phyloP scores from a whole-genome alignment of 2,329 filamentous ascomycete species.

The Aspergillus bombycis region DNA sequence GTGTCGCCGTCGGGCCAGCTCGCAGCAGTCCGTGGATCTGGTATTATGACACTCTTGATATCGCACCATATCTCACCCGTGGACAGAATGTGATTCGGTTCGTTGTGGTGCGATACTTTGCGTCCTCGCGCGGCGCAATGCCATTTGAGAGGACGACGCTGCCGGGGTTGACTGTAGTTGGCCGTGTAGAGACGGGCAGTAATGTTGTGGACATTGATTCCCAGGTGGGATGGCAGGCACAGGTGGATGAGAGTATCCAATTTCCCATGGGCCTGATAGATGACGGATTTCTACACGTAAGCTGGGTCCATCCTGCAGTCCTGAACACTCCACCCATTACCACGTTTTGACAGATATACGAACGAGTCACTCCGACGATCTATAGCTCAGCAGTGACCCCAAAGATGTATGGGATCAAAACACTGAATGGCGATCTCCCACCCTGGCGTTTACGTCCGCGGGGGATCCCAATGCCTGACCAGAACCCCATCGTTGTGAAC shows the following conservation, averaged over 20 bases:
- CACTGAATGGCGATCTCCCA: slow-evolving; percentile 43
- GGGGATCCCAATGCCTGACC: slow-evolving; percentile 39
- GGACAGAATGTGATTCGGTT: slow-evolving; percentile 30
- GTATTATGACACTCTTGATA: slow-evolving; percentile 38
- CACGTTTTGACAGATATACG: slow-evolving; percentile 23
- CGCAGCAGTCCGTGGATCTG: slow-evolving; percentile 38
- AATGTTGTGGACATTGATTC: slow-evolving; percentile 20
- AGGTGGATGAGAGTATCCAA: slow-evolving; percentile 21
- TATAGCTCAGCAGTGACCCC: slow-evolving; percentile 13
- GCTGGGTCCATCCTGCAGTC: background rate
- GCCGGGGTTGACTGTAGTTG: slow-evolving; percentile 34
- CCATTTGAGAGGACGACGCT: slow-evolving; percentile 32
- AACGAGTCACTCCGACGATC: slow-evolving; percentile 19
- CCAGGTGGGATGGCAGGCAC: slow-evolving; percentile 21
- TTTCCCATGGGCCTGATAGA: slow-evolving; percentile 36
- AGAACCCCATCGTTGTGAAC: slow-evolving; percentile 23
- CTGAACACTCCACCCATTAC: background rate
- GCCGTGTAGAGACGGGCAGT: slow-evolving; percentile 18
- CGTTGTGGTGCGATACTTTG: slow-evolving; percentile 33
- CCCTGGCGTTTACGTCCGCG: slow-evolving; percentile 46
- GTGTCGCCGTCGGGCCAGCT: slow-evolving; percentile 42
- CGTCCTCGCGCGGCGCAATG: slow-evolving; percentile 29
- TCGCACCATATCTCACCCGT: slow-evolving; percentile 23
- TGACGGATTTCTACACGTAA: slow-evolving; percentile 48
- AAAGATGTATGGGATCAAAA: slow-evolving; percentile 34